A percentile compares a stretch with the other conserved stretches of the same genome.
These are phyloP conservation scores for Haplosporangium sp. DNA, from an alignment of 371 early-diverging fungal species.

Conservation along the genomic window DNA sequence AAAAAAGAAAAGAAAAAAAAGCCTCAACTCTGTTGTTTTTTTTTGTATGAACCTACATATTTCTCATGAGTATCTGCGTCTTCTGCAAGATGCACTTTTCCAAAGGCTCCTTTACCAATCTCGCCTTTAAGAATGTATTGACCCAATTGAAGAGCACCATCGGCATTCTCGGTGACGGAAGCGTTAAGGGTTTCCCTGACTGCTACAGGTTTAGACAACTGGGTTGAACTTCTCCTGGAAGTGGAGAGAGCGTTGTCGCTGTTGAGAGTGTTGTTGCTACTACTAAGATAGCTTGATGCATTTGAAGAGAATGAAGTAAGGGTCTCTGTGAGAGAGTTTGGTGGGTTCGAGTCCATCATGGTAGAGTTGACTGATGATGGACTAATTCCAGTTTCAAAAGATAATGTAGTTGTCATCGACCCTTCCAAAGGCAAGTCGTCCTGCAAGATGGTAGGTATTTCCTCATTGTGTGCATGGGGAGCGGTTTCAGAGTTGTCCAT, in stretches of 20 bases:
- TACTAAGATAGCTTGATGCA: conserved; percentile 14
- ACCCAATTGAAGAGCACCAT: conserved; percentile 79
- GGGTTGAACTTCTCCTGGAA: conserved; percentile 38
- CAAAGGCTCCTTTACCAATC: conserved; percentile 92
- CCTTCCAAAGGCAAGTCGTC: conserved; percentile 22
- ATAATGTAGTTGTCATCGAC: conserved; percentile 20
- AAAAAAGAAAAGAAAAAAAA: not conserved
- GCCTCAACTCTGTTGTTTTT: no score
- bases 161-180: conserved; percentile 71
- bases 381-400: conserved; percentile 21
- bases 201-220: conserved; percentile 19
- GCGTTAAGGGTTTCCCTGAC: conserved; percentile 80
- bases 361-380: not conserved
- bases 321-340: conserved; percentile 31
- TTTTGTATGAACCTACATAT: conserved; percentile 63
- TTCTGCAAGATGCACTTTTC: conserved; percentile 85
- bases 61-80: conserved; percentile 67
- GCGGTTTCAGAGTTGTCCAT: not conserved
- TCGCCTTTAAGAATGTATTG: conserved; percentile 81
- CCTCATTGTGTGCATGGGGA: not conserved
- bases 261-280: conserved; percentile 20
- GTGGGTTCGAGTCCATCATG: conserved; percentile 21
- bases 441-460: conserved; percentile 16
- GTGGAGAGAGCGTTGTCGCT: conserved; percentile 10
- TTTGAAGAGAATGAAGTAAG: conserved; percentile 41